These are phyloP conservation scores for Mariannaea sp. DNA, from an alignment of 2,329 filamentous ascomycete species.

Conservation along the genomic window DNA sequence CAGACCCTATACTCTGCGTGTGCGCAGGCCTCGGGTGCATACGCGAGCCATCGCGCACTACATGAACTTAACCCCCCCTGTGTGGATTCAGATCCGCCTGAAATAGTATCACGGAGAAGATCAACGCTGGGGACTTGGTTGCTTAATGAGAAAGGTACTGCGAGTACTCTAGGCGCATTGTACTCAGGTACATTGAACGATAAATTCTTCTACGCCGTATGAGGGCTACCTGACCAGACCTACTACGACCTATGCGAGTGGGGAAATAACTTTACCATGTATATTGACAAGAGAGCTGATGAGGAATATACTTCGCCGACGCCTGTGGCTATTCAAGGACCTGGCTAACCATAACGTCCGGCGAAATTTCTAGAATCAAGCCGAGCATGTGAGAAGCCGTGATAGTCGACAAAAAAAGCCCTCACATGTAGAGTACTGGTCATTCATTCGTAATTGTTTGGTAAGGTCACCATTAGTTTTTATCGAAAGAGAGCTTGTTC, in stretches of 20 bases:
- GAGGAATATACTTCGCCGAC: background rate
- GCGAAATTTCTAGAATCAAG: background rate
- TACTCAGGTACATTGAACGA: too few species aligned
- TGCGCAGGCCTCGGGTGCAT: conserved; percentile 6
- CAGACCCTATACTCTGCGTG: conserved; percentile 1
- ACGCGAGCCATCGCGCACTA: conserved; percentile 11
- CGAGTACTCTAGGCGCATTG: too few species aligned
- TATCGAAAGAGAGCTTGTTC: background rate
- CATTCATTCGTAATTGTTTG: background rate
- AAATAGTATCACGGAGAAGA: too few species aligned
- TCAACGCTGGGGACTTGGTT: conserved; percentile 3
- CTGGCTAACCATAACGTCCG: background rate
- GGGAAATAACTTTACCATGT: conserved; percentile 5
- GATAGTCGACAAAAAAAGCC: background rate
- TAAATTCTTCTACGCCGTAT: too few species aligned
- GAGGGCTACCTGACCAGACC: too few species aligned
- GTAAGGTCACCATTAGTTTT: too few species aligned
- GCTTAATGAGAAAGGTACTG: conserved; percentile 1
- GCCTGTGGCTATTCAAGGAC: too few species aligned
- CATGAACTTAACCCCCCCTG: conserved; percentile 11
- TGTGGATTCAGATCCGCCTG: conserved; percentile 8
- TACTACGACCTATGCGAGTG: conserved; percentile 1
- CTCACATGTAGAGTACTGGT: background rate
- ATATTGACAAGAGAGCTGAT: background rate
- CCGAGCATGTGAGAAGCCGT: background rate